Evolutionary conservation across 306 rosid species (phyloP).

Genomic region (Prunus kanzakura): DNA sequence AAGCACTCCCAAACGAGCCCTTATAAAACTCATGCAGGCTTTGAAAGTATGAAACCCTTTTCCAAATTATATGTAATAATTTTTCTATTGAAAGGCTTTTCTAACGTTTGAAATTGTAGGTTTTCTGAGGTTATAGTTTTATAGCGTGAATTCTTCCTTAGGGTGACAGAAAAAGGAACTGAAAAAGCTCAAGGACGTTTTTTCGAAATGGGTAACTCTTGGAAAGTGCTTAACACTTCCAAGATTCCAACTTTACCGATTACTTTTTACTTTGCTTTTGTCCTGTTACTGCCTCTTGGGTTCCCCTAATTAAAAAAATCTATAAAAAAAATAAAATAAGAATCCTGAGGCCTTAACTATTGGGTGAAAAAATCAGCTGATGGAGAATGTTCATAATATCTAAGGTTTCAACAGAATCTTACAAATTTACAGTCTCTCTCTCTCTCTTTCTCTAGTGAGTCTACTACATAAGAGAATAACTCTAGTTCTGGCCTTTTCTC

Average conservation of each 20-base stretch:
- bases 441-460: background rate
- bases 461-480: background rate
- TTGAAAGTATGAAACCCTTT: too few species aligned
- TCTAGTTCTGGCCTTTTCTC: background rate
- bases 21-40: too few species aligned
- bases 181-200: slow-evolving; percentile 39
- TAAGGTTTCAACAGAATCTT: background rate
- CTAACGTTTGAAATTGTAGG: too few species aligned
- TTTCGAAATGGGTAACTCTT: slow-evolving; percentile 44
- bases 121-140: background rate
- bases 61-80: too few species aligned
- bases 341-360: too few species aligned
- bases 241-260: slow-evolving; percentile 57
- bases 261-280: slow-evolving; percentile 43
- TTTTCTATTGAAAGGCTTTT: too few species aligned
- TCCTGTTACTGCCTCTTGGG: slow-evolving; percentile 40
- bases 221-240: slow-evolving; percentile 36
- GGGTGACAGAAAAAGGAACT: background rate
- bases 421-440: background rate
- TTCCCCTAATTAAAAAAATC: slow-evolving; percentile 10
- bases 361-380: background rate
- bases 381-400: slow-evolving; percentile 1
- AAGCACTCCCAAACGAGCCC: too few species aligned
- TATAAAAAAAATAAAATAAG: too few species aligned
- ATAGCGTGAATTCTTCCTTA: background rate